Base-by-base conservation (phyloP, 1,284 basidiomycete genomes). In the Cryptococcus sp. region DNA sequence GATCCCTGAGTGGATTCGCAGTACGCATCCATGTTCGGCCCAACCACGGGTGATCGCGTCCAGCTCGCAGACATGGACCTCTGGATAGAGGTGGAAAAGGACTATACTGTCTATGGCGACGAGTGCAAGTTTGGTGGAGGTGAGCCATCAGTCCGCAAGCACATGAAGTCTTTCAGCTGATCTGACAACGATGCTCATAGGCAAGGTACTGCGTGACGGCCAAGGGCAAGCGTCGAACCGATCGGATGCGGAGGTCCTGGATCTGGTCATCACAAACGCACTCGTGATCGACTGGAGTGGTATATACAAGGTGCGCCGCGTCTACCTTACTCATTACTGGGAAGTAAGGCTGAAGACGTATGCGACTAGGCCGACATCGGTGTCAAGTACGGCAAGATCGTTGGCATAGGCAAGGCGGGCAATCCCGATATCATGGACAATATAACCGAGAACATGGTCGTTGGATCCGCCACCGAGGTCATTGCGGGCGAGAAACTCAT, bases 101-200 rank as follows among this genome's bases (percentile, higher is more conserved):
- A 99, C 71, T 83, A 84, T 60, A 83, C 83, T 0, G 64, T 71
- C 5, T 83, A 84, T 58, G 85, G 95, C 10, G 95, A 99, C 67
- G 96, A 99, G 80, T 88, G 90, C 81, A 99, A 98, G 78, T 99
- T 99, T 71, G 95, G 95, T 15, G 95, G 95, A 70, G 94, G 91
- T 86, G 66, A 66, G 79, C 63, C 10, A 17, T 42, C 15, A 20
- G 30, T 20, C 16, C 13, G 15, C 16, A 17, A 27, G 30, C 40
- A 30, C 27, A n/a, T 10, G n/a, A 27, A 16, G 20, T 45, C 42
- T 43, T 16, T 22, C 0, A 16, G n/a, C 25, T 40, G 6, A 45
- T 25, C 50, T 52, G 53, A 54, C 23, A 11, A 40, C 7, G 27
- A 27, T 19, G 1, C 41, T n/a, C 25, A 19, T 62, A 90, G 90